Conservation (phyloP, 164 flowering plant species). For the Vitis labrusca region DNA sequence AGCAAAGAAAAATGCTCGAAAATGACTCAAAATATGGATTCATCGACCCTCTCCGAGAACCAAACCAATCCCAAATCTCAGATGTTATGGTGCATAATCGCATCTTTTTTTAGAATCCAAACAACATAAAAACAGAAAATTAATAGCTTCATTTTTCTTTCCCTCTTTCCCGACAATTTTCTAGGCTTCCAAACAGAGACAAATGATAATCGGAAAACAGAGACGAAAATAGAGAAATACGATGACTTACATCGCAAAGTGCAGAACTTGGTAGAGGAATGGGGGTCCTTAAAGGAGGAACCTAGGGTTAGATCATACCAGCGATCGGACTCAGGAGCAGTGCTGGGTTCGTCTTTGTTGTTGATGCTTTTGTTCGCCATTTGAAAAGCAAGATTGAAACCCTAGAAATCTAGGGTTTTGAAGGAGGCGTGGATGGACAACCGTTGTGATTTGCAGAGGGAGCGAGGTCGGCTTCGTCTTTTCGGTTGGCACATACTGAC, state of each 20-base stretch:
- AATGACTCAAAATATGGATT: background rate
- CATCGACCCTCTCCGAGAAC: background rate
- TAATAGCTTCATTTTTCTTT: background rate
- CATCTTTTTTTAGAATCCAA: slow-evolving; percentile 4
- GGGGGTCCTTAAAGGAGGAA: slow-evolving; percentile 55
- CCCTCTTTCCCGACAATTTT: background rate
- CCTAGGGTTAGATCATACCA: slow-evolving; percentile 80
- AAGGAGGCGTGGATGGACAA: background rate
- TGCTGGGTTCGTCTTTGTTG: slow-evolving; percentile 52
- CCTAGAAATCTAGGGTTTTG: slow-evolving; percentile 6
- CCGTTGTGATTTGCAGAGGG: background rate
- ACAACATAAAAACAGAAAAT: background rate
- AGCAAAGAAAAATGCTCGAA: background rate
- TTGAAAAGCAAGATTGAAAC: background rate
- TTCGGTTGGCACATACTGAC: background rate
- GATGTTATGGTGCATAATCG: background rate
- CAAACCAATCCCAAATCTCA: background rate
- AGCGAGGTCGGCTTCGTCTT: background rate
- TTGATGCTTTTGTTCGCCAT: slow-evolving; percentile 40
- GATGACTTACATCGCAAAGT: slow-evolving; percentile 68
- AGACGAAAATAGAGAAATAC: background rate
- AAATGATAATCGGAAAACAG: background rate
- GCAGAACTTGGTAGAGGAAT: slow-evolving; percentile 70
- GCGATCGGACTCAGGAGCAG: slow-evolving; percentile 60
- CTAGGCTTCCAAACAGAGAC: background rate